These are phyloP conservation scores for Cladosporium velox DNA, from an alignment of 2,329 filamentous ascomycete species.

Conservation along the genomic window DNA sequence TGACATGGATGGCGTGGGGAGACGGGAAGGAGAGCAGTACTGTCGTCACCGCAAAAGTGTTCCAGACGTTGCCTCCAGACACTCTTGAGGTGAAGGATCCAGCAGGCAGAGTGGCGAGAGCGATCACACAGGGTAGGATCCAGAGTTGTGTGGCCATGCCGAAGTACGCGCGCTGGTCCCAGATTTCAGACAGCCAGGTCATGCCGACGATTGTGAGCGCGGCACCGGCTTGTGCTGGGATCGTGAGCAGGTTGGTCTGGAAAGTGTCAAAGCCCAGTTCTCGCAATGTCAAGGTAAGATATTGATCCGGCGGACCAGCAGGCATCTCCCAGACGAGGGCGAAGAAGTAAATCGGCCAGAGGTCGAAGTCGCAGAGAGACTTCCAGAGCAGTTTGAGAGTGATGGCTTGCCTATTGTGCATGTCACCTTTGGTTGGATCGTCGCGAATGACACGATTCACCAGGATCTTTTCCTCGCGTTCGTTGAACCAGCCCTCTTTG, in stretches of 20 bases:
- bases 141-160: conserved; percentile 45
- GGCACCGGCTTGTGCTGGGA: conserved; percentile 40
- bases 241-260: conserved; percentile 45
- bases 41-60: conserved; percentile 41
- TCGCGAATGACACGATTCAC: conserved; percentile 64
- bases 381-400: conserved; percentile 51
- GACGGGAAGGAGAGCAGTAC: conserved; percentile 45
- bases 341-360: conserved; percentile 49
- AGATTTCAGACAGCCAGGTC: conserved; percentile 52
- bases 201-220: conserved; percentile 50
- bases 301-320: conserved; percentile 45
- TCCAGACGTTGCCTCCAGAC: conserved; percentile 43
- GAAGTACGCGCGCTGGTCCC: conserved; percentile 55
- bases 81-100: conserved; percentile 37
- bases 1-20: conserved; percentile 60
- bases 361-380: conserved; percentile 56
- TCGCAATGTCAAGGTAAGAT: conserved; percentile 55
- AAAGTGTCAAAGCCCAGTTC: conserved; percentile 45
- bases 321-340: conserved; percentile 23
- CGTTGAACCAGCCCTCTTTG: conserved; percentile 67
- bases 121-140: conserved; percentile 44
- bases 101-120: conserved; percentile 39
- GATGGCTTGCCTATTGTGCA: conserved; percentile 62
- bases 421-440: conserved; percentile 57
- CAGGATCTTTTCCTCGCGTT: conserved; percentile 67